These are phyloP conservation scores for Vigna angularis DNA, from an alignment of 306 rosid species.

Conservation along the genomic window DNA sequence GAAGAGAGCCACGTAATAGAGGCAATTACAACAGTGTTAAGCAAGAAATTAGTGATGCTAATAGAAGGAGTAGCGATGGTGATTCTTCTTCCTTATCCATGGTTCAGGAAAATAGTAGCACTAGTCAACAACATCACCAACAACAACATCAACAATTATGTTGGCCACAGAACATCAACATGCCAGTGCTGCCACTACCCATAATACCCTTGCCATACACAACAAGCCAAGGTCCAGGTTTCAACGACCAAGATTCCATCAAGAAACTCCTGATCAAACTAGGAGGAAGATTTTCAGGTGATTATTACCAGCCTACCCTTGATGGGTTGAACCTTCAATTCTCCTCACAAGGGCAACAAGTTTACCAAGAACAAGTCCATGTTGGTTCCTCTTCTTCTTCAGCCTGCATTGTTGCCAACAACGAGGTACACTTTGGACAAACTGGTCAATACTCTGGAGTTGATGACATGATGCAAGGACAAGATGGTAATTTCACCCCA, in stretches of 20 bases:
- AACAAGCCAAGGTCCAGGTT: conserved; percentile 44
- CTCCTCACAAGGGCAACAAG: conserved; percentile 47
- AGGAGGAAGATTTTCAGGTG: conserved; percentile 70
- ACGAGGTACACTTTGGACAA: conserved; percentile 43
- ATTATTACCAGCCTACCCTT: conserved; percentile 47
- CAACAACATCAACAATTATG: conserved; percentile 42
- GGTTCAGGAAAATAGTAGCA: conserved; percentile 31
- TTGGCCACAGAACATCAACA: conserved; percentile 55
- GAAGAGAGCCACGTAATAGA: conserved; percentile 64
- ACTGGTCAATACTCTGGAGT: not conserved
- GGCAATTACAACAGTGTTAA: conserved; percentile 41
- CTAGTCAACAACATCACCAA: not conserved
- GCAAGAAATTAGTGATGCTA: conserved; percentile 43
- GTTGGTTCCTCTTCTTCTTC: conserved; percentile 48
- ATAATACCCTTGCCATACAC: conserved; percentile 32
- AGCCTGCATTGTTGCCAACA: conserved; percentile 27
- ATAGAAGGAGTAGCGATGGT: conserved; percentile 37
- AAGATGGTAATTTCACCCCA: conserved; percentile 43
- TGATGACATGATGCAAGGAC: conserved; percentile 53
- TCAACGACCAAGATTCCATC: conserved; percentile 66
- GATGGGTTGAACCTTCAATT: conserved; percentile 49
- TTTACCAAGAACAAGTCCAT: conserved; percentile 41
- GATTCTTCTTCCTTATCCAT: conserved; percentile 45
- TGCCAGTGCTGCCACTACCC: conserved; percentile 49
- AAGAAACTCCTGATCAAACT: conserved; percentile 72